Evolutionary conservation across 2,329 filamentous ascomycete species (phyloP), one percentile per base, ranked within the genome.

Genomic region (Ophidiomyces ophidiicola): DNA sequence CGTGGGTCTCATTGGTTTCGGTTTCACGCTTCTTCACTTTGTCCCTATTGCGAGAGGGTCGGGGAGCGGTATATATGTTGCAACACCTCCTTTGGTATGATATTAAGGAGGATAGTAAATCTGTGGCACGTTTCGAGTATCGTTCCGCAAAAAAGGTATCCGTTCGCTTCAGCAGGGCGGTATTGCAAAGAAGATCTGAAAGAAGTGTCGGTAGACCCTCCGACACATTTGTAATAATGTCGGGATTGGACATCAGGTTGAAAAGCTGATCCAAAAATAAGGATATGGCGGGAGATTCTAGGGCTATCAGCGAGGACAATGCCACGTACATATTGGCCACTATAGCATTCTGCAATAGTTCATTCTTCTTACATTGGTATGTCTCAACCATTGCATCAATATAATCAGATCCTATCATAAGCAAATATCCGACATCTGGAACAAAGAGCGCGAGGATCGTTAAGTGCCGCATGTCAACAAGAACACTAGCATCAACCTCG

Each of bases 361-460:
- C 70, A 41, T 78, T 74, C 57, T 74, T 76, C 42, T 78, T 70
- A 34, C 64, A 64, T 25, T 75, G 66, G 44, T 66, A 66, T 20
- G 54, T 53, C 44, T 66, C 63, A 37, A 54, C 53, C 8, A 94
- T 68, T 0, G 80, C 76, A 55, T 94, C 88, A 14, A 94, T 60
- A 50, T 90, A 88, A 59, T 94, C 88, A 36, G 82, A 86, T 1
- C 88, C 88, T 0, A 81, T 81, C 49, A 93, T 72, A 50, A 94
- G 78, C 48, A 82, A 67, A 5, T 64, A 58, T 20, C 69, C 72
- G 31, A 62, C 62, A 17, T 68, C 51, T 15, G 62, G 59, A 40
- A 64, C 53, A 18, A 53, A 48, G 18, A 58, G 62, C 3, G 60
- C 47, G 21, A 68, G 48, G 15, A 63, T 49, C 7, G 62, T 66